Percentiles rank a stretch among this genome's conserved stretches.
Conservation (phyloP, 208 protist species). For the Endotrypanum monterogeii region DNA sequence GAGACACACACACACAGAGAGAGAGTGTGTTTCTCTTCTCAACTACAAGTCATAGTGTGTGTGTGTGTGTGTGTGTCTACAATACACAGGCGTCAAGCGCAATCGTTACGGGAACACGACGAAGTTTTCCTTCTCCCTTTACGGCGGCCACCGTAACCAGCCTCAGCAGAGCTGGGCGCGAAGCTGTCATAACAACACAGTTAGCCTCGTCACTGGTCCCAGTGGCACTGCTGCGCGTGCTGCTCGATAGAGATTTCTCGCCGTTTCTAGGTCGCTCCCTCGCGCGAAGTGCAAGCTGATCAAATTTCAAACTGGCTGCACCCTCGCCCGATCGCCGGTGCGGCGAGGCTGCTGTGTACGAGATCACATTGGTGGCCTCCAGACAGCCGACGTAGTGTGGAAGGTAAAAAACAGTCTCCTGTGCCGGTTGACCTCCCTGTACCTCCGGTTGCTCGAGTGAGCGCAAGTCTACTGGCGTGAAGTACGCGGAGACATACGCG, state of each 20-base stretch:
- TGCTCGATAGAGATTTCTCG: neutral
- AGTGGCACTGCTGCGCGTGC: neutral
- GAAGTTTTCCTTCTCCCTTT: conserved; percentile 16
- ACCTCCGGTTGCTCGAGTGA: conserved; percentile 3
- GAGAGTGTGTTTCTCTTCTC: too few species aligned
- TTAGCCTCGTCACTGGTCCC: conserved; percentile 18
- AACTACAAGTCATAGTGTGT: neutral
- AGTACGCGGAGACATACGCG: conserved; percentile 60
- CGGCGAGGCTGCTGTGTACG: conserved; percentile 15
- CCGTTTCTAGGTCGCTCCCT: conserved; percentile 10
- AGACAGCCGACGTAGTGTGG: conserved; percentile 32
- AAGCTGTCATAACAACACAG: conserved; percentile 13
- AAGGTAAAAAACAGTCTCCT: conserved; percentile 32
- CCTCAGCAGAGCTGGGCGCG: conserved; percentile 18
- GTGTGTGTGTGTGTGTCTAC: conserved; percentile 3
- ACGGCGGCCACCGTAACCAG: conserved; percentile 26
- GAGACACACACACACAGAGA: neutral
- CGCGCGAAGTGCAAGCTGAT: conserved; percentile 9
- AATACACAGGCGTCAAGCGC: conserved; percentile 20
- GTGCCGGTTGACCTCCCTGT: neutral
- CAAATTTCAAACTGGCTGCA: neutral
- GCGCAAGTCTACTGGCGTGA: conserved; percentile 36
- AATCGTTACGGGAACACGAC: conserved; percentile 26
- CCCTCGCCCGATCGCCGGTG: neutral
- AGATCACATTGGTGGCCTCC: conserved; percentile 28